Base-by-base conservation (phyloP, 1,284 basidiomycete genomes). In the Somion occarium region DNA sequence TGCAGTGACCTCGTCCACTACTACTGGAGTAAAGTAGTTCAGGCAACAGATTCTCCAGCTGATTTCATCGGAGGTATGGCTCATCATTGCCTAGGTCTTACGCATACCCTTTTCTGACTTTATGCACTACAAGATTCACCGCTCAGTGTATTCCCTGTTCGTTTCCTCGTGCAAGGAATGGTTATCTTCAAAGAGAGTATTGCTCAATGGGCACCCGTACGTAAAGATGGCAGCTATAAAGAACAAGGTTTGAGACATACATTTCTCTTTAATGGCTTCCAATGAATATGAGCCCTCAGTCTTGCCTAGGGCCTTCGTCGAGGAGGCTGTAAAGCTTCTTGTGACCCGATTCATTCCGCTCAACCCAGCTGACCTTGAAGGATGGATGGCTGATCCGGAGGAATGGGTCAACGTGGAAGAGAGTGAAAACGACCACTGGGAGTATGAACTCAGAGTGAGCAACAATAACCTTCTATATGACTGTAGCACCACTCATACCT, bases 331-430 rank as follows among this genome's bases (percentile, higher is more conserved):
- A 25, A 78, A 79, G 54, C 71, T 93, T 13, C 77, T 96, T 3
- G 78, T 95, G 22, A 86, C 86, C 30, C 80, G 87, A 22, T 88
- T 93, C 61, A 85, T 96, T 62, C 90, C 90, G 2, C 73, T 95
- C 27, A 89, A 87, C 50, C 77, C 86, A 1, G 69, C 76, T 3
- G 92, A 95, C 65, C 75, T 95, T 3, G 82, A 91, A 56, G 76
- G 73, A 2, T 90, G 93, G 84, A 78, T 86, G 69, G 75, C 78
- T 23, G 90, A 93, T 66, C 91, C 92, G 0, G 93, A 96, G 69
- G 90, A 93, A 61, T 96, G 92, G 91, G 79, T 93, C 3, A 87
- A 91, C 53, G 65, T 80, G 1, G 91, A 94, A 68, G 88, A 90
- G 54, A 88, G 85, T 56, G 93, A 92, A 58, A 88, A 85, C 53